Evolutionary conservation across 306 rosid species (phyloP), one percentile per base, ranked within the genome.

Genomic region (Pterocarpus macrocarpus): DNA sequence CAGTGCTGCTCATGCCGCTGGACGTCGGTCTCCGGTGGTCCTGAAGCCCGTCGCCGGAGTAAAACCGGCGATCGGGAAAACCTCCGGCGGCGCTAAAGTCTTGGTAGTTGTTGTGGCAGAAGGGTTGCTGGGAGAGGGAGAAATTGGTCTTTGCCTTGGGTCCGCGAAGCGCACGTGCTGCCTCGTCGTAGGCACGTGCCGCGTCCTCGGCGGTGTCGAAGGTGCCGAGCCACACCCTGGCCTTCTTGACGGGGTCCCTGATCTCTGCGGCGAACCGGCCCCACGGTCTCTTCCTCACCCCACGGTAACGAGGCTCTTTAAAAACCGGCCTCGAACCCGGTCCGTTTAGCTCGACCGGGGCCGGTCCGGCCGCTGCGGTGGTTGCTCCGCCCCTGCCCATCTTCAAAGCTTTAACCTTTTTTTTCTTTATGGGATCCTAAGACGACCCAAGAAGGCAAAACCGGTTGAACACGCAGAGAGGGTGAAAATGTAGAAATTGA

Each of bases 211-310:
- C 97, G 2, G 94, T 88, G 63, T 94, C 93, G 38, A 94, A 94
- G 1, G 98, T 94, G 5, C 98, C 98, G 0, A 94, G 92, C 98
- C 98, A 94, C 22, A 94, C 97, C 50, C 98, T 82, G 6, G 92
- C 86, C 69, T 94, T 94, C 85, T 92, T 92, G 92, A 91, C 68
- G 2, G 97, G 97, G 85, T 94, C 98, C 81, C 98, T 90, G 93
- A 94, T 94, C 93, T 94, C 98, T 33, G 98, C 98, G 15, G 98
- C 97, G 85, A 91, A 94, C 73, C 97, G 83, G 0, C 98, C 98
- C 98, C 98, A 94, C n/a, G 97, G 98, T 56, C 97, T 80, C 61
- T 87, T 92, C 35, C 98, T 82, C 2, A 94, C 97, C 13, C 98
- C 98, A 50, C 98, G 75, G 69, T 88, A 94, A 32, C 93, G 83